Percentiles rank a stretch among this genome's conserved stretches.
Conservation (phyloP, 2,329 filamentous ascomycete species). For the Zarea fungicola region DNA sequence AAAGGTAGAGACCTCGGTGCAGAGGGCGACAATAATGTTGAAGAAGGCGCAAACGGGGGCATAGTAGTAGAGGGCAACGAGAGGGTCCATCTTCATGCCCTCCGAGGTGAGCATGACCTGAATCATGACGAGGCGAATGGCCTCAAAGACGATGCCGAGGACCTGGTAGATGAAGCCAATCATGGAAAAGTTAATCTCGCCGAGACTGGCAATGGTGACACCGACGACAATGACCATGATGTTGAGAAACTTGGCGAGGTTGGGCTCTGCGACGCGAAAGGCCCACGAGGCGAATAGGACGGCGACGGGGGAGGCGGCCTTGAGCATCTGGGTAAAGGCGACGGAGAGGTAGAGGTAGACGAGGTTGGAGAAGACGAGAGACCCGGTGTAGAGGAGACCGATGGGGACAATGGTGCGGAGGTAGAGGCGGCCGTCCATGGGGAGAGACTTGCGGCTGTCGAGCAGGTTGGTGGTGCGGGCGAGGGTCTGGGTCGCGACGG, state of each 20-base stretch:
- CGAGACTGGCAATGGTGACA: conserved; percentile 48
- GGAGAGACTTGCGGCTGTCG: conserved; percentile 56
- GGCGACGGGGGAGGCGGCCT: conserved; percentile 61
- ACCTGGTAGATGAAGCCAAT: conserved; percentile 64
- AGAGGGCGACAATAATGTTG: conserved; percentile 66
- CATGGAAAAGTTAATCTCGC: conserved; percentile 65
- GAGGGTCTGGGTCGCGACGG: conserved; percentile 59
- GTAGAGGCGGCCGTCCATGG: conserved; percentile 57
- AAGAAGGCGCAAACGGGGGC: conserved; percentile 78
- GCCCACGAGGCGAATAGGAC: conserved; percentile 62
- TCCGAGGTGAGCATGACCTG: conserved; percentile 72
- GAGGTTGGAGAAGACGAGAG: conserved; percentile 62
- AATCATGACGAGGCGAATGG: conserved; percentile 77
- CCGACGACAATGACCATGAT: conserved; percentile 48
- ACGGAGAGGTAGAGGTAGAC: conserved; percentile 64
- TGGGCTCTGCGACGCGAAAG: conserved; percentile 46
- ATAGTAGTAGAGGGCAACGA: conserved; percentile 87
- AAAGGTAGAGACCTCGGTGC: conserved; percentile 64
- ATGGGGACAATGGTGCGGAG: conserved; percentile 60
- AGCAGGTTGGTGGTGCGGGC: conserved; percentile 59
- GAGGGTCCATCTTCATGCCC: conserved; percentile 80
- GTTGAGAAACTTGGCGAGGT: conserved; percentile 39
- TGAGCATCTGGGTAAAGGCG: conserved; percentile 68
- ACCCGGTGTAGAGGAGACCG: conserved; percentile 59
- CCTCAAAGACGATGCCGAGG: conserved; percentile 74